These are phyloP conservation scores for Pulveroboletus sp. DNA, from an alignment of 1,284 basidiomycete species.

Conservation along the genomic window DNA sequence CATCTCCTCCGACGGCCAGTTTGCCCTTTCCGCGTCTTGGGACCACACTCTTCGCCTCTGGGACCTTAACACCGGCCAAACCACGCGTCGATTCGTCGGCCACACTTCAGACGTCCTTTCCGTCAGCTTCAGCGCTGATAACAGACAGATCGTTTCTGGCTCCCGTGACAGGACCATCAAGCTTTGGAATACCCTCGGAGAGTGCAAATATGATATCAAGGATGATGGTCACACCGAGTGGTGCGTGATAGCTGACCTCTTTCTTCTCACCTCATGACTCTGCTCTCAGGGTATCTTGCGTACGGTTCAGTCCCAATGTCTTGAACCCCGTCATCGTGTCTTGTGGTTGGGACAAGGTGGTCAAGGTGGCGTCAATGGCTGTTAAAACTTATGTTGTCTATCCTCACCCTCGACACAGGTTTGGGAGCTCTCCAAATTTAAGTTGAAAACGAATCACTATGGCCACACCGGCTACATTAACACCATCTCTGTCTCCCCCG, in stretches of 20 bases:
- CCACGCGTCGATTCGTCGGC: slow-evolving; percentile 96
- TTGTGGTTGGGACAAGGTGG: slow-evolving; percentile 99
- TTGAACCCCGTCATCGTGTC: slow-evolving; percentile 99
- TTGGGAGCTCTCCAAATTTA: slow-evolving; percentile 99
- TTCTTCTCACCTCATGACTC: neutral
- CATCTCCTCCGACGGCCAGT: slow-evolving; percentile 98
- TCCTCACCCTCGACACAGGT: slow-evolving; percentile 59
- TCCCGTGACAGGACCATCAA: slow-evolving; percentile 98
- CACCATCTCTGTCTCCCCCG: slow-evolving; percentile 97
- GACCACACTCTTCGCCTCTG: slow-evolving; percentile 99
- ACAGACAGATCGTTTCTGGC: slow-evolving; percentile 98
- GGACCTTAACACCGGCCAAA: slow-evolving; percentile 95
- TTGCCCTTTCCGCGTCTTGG: slow-evolving; percentile 99
- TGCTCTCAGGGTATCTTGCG: slow-evolving; percentile 88
- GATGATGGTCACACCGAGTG: slow-evolving; percentile 98
- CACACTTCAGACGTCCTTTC: slow-evolving; percentile 98
- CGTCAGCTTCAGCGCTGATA: slow-evolving; percentile 96
- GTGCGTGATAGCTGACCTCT: slow-evolving; percentile 45
- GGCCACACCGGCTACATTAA: slow-evolving; percentile 99
- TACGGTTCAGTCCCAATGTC: slow-evolving; percentile 99
- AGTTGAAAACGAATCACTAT: slow-evolving; percentile 99
- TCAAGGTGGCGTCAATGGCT: slow-evolving; percentile 85
- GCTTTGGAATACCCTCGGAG: slow-evolving; percentile 99
- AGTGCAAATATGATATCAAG: slow-evolving; percentile 99
- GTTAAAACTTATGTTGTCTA: slow-evolving; percentile 48